A percentile compares a stretch with the other conserved stretches of the same genome.
Evolutionary conservation across 768 basidiomycete species (phyloP).

Genomic region (Termitomyces sp.): DNA sequence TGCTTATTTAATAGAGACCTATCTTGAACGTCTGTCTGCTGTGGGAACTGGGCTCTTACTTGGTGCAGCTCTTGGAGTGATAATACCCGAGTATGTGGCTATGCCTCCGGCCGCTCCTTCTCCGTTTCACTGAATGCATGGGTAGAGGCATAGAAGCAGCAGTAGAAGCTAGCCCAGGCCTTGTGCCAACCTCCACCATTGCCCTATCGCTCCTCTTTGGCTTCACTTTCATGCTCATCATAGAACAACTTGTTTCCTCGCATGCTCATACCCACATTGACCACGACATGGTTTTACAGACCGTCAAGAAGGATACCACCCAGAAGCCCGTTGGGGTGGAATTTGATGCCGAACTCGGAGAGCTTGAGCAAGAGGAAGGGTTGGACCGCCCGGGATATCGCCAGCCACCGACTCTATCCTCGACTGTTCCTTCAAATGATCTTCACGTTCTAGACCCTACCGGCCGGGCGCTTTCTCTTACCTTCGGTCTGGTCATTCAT

Average conservation of each 20-base stretch:
- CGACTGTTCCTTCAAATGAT: conserved; percentile 10
- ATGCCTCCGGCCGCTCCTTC: background rate
- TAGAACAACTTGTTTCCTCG: conserved; percentile 57
- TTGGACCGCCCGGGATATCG: conserved; percentile 17
- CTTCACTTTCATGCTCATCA: conserved; percentile 55
- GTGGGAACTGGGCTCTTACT: conserved; percentile 82
- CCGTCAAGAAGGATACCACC: conserved; percentile 11
- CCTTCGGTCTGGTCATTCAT: conserved; percentile 83
- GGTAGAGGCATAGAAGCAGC: conserved; percentile 72
- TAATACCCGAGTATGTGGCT: conserved; percentile 82
- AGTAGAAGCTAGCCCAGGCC: conserved; percentile 27
- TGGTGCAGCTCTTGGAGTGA: conserved; percentile 85
- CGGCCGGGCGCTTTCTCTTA: conserved; percentile 59
- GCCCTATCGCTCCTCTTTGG: conserved; percentile 62
- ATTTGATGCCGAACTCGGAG: conserved; percentile 61
- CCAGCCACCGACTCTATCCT: conserved; percentile 11
- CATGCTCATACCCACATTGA: conserved; percentile 38
- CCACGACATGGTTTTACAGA: conserved; percentile 21
- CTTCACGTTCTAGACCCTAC: conserved; percentile 17
- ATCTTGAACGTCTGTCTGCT: conserved; percentile 39
- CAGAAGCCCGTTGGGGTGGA: conserved; percentile 28
- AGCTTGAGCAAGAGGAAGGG: conserved; percentile 42
- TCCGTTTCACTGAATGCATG: background rate
- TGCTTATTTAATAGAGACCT: conserved; percentile 21
- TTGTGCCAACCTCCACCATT: conserved; percentile 46